A percentile compares a stretch with the other conserved stretches of the same genome.
Evolutionary conservation across 129 eudicot species (phyloP).

Genomic region (Erigeron canadensis): DNA sequence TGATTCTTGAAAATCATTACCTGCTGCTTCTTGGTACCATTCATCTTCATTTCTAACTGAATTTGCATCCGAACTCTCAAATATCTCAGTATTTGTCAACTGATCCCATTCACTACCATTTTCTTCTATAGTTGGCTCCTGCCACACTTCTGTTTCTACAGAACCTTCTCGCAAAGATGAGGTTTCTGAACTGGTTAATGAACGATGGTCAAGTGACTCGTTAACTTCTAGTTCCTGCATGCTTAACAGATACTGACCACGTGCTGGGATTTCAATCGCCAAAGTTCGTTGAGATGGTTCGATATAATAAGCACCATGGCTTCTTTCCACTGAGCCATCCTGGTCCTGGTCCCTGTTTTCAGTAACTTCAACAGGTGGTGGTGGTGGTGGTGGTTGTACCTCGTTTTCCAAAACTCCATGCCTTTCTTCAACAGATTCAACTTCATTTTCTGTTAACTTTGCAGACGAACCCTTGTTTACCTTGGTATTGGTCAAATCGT

Average conservation of each 20-base stretch:
- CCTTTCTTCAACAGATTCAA: no score
- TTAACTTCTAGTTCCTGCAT: background rate
- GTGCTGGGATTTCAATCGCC: background rate
- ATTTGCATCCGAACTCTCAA: constrained; percentile 33
- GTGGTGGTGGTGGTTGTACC: background rate
- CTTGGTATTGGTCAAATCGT: background rate
- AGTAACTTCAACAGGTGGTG: background rate
- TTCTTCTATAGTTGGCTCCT: constrained; percentile 38
- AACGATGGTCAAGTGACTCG: background rate
- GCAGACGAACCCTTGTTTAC: constrained; percentile 4
- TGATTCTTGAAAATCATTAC: constrained; percentile 25
- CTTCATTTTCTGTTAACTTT: background rate
- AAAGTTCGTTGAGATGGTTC: background rate
- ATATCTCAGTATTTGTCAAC: constrained; percentile 14
- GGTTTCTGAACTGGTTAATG: constrained; percentile 2
- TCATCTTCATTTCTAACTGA: constrained; percentile 39
- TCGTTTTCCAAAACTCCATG: no score
- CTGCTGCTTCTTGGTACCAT: constrained; percentile 31
- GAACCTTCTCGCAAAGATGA: constrained; percentile 2
- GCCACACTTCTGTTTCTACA: background rate
- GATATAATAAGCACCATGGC: background rate
- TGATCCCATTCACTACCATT: constrained; percentile 40
- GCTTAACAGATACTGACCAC: background rate
- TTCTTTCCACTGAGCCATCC: background rate
- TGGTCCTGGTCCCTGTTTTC: constrained; percentile 15